These are phyloP conservation scores for Ampelocalamus luodianensis DNA, from an alignment of 176 grass and related monocot species.

Conservation along the genomic window DNA sequence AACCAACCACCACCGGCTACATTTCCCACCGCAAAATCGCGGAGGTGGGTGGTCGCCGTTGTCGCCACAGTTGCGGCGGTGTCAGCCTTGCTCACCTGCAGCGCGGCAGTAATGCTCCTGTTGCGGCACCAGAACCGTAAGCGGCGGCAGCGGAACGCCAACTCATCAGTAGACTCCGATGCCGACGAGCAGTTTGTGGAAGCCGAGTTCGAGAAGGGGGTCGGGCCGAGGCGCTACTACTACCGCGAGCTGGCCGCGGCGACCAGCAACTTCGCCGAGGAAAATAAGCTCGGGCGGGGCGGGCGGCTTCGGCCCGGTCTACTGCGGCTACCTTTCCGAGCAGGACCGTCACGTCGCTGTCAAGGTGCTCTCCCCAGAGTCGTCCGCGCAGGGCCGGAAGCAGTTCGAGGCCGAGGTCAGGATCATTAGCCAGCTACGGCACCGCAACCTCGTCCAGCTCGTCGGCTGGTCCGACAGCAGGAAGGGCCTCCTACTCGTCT, in stretches of 20 bases:
- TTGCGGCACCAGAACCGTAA: background rate
- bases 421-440: no score
- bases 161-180: background rate
- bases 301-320: no score
- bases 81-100: background rate
- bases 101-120: background rate
- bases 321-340: no score
- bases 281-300: no score
- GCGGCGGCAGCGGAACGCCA: background rate
- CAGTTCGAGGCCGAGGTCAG: no score
- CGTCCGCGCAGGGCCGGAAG: no score
- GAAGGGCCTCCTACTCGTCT: constrained; percentile 7
- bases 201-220: background rate
- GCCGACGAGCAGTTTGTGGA: background rate
- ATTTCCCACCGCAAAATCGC: background rate
- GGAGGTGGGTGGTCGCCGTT: background rate
- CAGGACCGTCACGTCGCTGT: no score
- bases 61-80: background rate
- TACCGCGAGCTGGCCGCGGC: background rate
- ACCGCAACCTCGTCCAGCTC: no score
- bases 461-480: background rate
- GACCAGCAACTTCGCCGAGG: background rate
- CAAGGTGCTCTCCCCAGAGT: no score
- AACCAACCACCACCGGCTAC: no score
- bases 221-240: background rate